Evolutionary conservation across 306 rosid species (phyloP), one percentile per base, ranked within the genome.

Genomic region (Comarum palustre): DNA sequence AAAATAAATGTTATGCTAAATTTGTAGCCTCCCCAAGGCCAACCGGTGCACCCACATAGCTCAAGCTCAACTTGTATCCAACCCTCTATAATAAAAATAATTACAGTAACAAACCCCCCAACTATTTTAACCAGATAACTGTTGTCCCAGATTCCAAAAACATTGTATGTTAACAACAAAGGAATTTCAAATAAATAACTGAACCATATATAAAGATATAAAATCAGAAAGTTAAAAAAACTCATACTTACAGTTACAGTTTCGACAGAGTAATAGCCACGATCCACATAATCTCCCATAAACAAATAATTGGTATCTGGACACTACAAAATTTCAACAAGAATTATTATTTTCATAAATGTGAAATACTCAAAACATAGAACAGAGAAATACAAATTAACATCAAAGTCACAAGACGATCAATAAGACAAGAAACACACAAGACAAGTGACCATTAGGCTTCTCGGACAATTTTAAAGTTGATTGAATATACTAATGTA

Each of bases 251-350:
- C 98, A 39, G 97, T 93, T 46, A 91, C 97, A 13, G 98, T 93
- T 85, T 91, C 98, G 52, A 93, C 96, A 4, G 98, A 91, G 80
- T 93, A 93, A 76, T 93, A 93, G 82, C 98, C 97, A 77, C 98
- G 97, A 71, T 93, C 98, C 32, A 93, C 98, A 80, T 93, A 93
- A 81, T 93, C 98, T 79, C 98, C 98, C 98, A 93, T 93, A 62
- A 93, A 93, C 78, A 93, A 85, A 77, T 93, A 93, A 77, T 91
- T 93, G 80, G 98, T 91, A 87, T 93, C 96, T 80, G 98, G 98
- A 84, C 98, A 93, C 98, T 93, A 68, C 85, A 84, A 82, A 77
- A 74, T 63, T 41, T 78, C 68, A 78, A 80, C 59, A 69, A 75
- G 79, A 32, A 81, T 67, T 69, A 83, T 12, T 60, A 27, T 46